phyloP scores from a whole-genome alignment of 345 rosid genomes.

The Durio zibethinus region DNA sequence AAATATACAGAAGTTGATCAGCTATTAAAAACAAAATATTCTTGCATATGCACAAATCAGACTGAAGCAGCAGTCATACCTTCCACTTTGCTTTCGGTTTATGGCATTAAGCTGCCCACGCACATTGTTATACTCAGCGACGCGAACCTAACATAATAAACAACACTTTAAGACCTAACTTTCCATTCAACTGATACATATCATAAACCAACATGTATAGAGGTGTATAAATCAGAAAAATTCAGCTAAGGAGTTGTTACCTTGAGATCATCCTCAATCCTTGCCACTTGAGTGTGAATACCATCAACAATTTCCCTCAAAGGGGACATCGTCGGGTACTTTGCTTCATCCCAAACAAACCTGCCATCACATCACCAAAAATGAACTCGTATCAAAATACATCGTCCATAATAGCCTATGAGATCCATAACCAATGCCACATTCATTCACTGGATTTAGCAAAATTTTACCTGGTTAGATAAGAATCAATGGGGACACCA shows the following conservation, averaged over 20 bases:
- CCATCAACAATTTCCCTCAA: conserved; percentile 78
- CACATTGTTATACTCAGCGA: conserved; percentile 87
- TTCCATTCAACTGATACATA: neutral
- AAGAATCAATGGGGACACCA: conserved; percentile 96
- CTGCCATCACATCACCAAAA: conserved; percentile 38
- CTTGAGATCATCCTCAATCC: conserved; percentile 99
- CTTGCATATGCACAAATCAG: neutral
- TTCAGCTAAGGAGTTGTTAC: conserved; percentile 27
- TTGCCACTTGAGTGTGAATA: conserved; percentile 78
- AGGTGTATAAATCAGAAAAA: neutral
- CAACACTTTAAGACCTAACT: conserved; percentile 7
- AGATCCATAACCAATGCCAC: neutral
- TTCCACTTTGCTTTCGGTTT: conserved; percentile 96
- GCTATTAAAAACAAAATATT: conserved; percentile 7
- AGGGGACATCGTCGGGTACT: conserved; percentile 92
- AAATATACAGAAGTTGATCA: conserved; percentile 25
- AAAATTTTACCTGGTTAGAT: conserved; percentile 76
- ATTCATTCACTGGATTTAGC: neutral
- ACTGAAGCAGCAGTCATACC: conserved; percentile 36
- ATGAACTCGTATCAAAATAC: neutral
- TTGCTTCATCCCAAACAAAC: conserved; percentile 98
- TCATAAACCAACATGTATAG: neutral
- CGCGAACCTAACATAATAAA: conserved; percentile 70
- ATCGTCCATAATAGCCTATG: neutral
- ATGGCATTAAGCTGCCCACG: conserved; percentile 96